These are phyloP conservation scores for Phyllosticta citribraziliensis DNA, from an alignment of 2,329 filamentous ascomycete genomes.

Conservation along the genomic window DNA sequence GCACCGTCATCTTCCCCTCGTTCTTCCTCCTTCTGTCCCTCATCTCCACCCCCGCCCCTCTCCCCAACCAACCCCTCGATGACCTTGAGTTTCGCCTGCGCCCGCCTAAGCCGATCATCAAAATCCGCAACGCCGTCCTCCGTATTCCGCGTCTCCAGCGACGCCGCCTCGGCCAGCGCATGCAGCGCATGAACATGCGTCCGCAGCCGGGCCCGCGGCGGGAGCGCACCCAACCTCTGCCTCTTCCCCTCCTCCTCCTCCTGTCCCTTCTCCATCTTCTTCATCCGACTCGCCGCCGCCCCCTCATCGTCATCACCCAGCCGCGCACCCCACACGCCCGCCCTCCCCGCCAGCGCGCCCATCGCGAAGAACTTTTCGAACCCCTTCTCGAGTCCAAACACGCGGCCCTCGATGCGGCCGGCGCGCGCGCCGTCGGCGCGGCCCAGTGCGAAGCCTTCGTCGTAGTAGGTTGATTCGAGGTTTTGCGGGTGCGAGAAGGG, in stretches of 20 bases:
- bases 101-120: constrained; percentile 78
- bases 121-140: constrained; percentile 87
- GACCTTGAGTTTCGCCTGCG: constrained; percentile 73
- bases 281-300: not conserved
- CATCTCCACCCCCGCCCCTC: constrained; percentile 11
- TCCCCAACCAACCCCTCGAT: constrained; percentile 56
- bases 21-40: constrained; percentile 11
- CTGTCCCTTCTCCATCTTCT: not conserved
- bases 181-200: constrained; percentile 71
- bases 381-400: constrained; percentile 83
- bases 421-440: constrained; percentile 63
- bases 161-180: constrained; percentile 68
- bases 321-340: constrained; percentile 74
- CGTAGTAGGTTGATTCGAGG: constrained; percentile 64
- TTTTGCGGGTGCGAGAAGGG: constrained; percentile 49
- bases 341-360: constrained; percentile 67
- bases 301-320: constrained; percentile 29
- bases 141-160: constrained; percentile 68
- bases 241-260: not conserved
- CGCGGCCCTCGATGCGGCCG: constrained; percentile 77
- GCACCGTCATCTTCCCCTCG: constrained; percentile 11
- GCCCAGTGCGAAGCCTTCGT: constrained; percentile 70
- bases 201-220: constrained; percentile 53
- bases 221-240: constrained; percentile 22
- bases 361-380: constrained; percentile 85